Base-by-base conservation (phyloP, 805 yeast genomes). In the Nadsonia fulvescens region DNA sequence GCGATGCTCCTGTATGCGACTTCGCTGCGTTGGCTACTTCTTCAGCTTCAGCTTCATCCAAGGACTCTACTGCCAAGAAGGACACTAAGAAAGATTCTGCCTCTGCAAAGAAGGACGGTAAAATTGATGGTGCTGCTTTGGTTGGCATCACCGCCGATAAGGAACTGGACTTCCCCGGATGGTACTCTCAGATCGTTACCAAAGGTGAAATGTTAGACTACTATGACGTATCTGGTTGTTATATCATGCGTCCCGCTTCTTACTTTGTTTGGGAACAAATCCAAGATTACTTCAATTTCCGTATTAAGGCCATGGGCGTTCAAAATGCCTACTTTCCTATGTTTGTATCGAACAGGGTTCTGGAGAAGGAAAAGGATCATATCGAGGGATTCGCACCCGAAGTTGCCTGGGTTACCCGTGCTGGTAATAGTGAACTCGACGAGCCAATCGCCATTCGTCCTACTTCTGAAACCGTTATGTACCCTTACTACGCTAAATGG, bases 381-480 rank as follows among this genome's bases (percentile, higher is more conserved):
- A 70, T 89, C 42, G 98, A 89, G 56, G 99, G 99, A 23, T 89
- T 89, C 51, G 98, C 99, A 24, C 98, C 99, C 14, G 99, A 89
- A 56, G 99, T 89, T 30, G 99, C 99, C 14, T 89, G 99, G 99
- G 98, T 89, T 40, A 89, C 99, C 30, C 70, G 63, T 44, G 99
- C 99, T 29, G 99, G 99, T 44, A 51, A 58, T 16, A 75, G 93
- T 17, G 96, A 89, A 25, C 64, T 89, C 42, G 98, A 91, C 31
- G 98, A 89, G 59, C 96, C 93, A 43, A 81, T 89, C 44, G 99
- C 99, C 35, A 89, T 89, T 41, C 78, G 99, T 62, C 99, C 99
- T 47, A 89, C 99, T 19, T 83, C 95, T 12, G 99, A 89, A 56
- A 89, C 99, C 28, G 98, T 89, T 50, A 89, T 89, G 98, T 89